Evolutionary conservation across 2,329 filamentous ascomycete species (phyloP), one percentile per base, ranked within the genome.

Genomic region (Diaporthe aspalathi): DNA sequence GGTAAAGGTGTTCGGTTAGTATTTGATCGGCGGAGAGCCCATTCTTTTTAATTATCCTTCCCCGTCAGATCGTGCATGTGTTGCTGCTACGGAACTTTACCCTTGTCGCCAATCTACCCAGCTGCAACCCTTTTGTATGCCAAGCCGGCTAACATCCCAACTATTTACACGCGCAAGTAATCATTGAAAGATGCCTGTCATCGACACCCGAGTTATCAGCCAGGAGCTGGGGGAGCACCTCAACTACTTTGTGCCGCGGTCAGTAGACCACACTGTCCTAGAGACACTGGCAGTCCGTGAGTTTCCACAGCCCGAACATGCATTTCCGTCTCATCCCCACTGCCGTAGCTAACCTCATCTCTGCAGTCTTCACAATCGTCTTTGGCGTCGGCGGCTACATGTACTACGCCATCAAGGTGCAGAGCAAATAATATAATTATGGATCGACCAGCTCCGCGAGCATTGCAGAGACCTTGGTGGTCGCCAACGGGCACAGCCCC

Each of bases 331-430:
- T 8, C 6, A 1, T 16, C n/a, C n/a, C n/a, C n/a, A n/a, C n/a
- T n/a, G n/a, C n/a, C n/a, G n/a, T n/a, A 3, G 9, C 50, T 70
- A 56, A 71, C 29, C 11, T 29, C 2, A 38, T 5, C 12, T 7
- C 32, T 2, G 16, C 27, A 70, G 71, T 72, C 7, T 32, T 50
- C 5, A 70, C 68, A 7, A 70, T 67, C 27, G 27, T 72, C 17
- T 72, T 72, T 40, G 71, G 71, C 11, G 71, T 72, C 2, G 71
- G 71, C n/a, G 68, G 68, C 2, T 72, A 72, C 40, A 72, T 72
- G 71, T 72, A 72, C 62, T 72, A 70, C 7, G 71, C 71, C 24
- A 72, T 72, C 35, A 70, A 62, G 24, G 38, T 68, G 22, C 68
- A 70, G 20, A 70, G 68, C 71, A 72, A 72, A 70, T 72, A 35